Base-by-base conservation (phyloP, 441 rosid species). In the Jatropha podagrica region DNA sequence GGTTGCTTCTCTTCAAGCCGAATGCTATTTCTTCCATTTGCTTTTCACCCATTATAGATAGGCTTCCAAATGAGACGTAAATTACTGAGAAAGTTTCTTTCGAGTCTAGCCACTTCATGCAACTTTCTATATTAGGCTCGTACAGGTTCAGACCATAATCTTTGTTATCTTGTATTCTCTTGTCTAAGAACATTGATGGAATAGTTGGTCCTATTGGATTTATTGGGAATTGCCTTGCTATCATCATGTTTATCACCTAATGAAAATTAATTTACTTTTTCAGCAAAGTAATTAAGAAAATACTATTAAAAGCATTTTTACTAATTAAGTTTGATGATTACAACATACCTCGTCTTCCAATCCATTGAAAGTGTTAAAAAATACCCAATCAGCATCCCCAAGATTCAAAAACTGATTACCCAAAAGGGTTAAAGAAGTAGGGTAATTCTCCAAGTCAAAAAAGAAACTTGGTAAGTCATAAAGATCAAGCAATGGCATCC, bases 391-490 rank as follows among this genome's bases (percentile, higher is more conserved):
- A 12, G 76, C 80, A 72, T 78, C 42, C 6, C 32, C 13, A 42
- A 82, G 10, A 55, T 74, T 77, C 2, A 77, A 70, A 77, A 84
- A 80, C 77, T 82, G 83, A 20, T 23, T 7, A 1, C n/a, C 1
- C 17, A 52, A 0, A 4, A 80, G 0, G 5, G 61, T 14, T 9
- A 56, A 5, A 2, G 51, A 1, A 10, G n/a, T 27, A 14, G 79
- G 77, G 56, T 76, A 74, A 14, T 32, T 0, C 3, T 71, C 60
- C 14, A 27, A 56, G 10, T 69, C 76, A 11, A 26, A 48, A n/a
- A 64, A 32, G 1, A 76, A 18, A 4, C 84, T 83, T 7, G 96
- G 98, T 85, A 89, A 65, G 78, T 94, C 96, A 58, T 71, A 74
- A 6, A 72, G 81, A 83, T 88, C 85, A 51, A 92, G 84, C 40